Conservation (phyloP, 192 early-diverging fungal species). For the Chytriomyces confervae region DNA sequence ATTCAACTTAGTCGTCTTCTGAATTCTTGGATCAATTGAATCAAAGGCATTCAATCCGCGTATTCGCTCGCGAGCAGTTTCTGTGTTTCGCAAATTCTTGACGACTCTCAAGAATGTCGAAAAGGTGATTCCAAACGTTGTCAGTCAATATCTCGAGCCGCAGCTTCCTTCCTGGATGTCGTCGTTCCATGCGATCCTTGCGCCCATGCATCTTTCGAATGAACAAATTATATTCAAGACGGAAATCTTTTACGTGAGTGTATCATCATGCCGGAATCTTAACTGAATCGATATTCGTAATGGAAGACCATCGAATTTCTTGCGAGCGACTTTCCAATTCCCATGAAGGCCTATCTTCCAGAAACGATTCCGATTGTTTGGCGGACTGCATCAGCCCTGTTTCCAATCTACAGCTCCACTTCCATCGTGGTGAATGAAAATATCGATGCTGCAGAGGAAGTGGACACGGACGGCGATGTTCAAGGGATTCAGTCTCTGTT, state of each 20-base stretch:
- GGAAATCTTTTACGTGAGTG: slow-evolving; percentile 71
- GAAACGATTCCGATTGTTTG: slow-evolving; percentile 4
- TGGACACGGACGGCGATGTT: slow-evolving; percentile 27
- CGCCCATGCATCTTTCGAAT: slow-evolving; percentile 53
- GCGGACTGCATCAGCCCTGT: slow-evolving; percentile 18
- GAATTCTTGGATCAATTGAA: too few species aligned
- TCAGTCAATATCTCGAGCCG: slow-evolving; percentile 73
- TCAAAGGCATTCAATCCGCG: slow-evolving; percentile 30
- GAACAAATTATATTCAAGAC: slow-evolving; percentile 72
- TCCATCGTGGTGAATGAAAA: slow-evolving; percentile 3
- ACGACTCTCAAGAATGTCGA: slow-evolving; percentile 84
- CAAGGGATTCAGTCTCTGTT: slow-evolving; percentile 17
- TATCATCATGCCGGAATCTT: background rate
- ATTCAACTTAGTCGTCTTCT: background rate
- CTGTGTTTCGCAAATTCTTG: slow-evolving; percentile 83
- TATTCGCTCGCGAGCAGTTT: slow-evolving; percentile 71
- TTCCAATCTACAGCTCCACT: slow-evolving; percentile 19
- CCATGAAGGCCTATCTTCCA: slow-evolving; percentile 13
- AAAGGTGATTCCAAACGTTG: slow-evolving; percentile 73
- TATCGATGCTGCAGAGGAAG: slow-evolving; percentile 21
- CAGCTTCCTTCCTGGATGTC: slow-evolving; percentile 81
- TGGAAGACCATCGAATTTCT: slow-evolving; percentile 24
- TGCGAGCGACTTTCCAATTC: background rate
- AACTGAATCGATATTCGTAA: background rate
- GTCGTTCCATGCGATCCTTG: slow-evolving; percentile 67